Evolutionary conservation across 495 filamentous ascomycete genomes (phyloP), one percentile per base, ranked within the genome.

Genomic region (Aspergillus biplanus): DNA sequence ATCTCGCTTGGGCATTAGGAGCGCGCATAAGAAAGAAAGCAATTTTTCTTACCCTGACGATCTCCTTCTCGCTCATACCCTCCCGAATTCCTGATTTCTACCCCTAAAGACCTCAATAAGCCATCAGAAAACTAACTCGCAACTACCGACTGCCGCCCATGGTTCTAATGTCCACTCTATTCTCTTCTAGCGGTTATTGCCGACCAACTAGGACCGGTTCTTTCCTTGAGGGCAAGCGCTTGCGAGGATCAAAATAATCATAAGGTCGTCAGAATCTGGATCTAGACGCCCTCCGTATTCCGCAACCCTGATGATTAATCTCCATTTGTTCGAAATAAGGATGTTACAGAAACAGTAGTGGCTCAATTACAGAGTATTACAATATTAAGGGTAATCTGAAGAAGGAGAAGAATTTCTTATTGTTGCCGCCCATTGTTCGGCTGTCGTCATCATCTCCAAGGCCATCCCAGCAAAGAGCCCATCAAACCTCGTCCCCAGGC

Each of bases 51-150:
- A 27, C 21, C 21, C 21, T 27, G 21, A 27, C 2, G 21, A 27
- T 27, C 21, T 27, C 1, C 21, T 27, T 27, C 1, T 27, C 21
- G 21, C 21, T 27, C 21, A 27, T 27, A 27, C 21, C 21, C 39
- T 44, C 39, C 39, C 39, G 11, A 44, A 13, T 44, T 44, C 39
- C 39, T 44, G 39, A 11, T 44, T 44, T 44, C 39, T 27, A 27
- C 21, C 21, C 21, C 21, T 27, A n/a, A 44, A 12, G 16, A 18
- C 8, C 2, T 9, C 27, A 50, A 18, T 5, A 50, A 50, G 21
- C 16, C 16, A 50, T 50, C 39, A 50, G 9, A 31, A 50, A 50
- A 50, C 47, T 50, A 50, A 50, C 47, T 50, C 16, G 47, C 47
- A 50, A 50, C 47, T 50, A 50, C 47, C 21, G 47, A 50, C 21